phyloP scores from a whole-genome alignment of 768 basidiomycete species.

The Hygrophorus russula region DNA sequence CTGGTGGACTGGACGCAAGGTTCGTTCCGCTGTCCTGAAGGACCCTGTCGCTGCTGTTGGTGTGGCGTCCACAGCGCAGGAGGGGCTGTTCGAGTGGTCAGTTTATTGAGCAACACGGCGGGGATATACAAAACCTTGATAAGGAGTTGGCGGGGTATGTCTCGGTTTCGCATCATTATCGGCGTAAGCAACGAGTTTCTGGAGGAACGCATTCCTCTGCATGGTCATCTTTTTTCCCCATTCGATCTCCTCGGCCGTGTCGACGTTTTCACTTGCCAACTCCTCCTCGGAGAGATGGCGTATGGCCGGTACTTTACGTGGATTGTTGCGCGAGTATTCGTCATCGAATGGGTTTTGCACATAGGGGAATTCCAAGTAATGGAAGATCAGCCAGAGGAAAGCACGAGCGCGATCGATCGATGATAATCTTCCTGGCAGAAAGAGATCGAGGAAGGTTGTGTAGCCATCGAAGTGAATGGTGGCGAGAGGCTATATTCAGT shows the following conservation, averaged over 20 bases:
- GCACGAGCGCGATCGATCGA: constrained; percentile 65
- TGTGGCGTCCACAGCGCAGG: constrained; percentile 18
- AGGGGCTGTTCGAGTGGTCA: constrained; percentile 16
- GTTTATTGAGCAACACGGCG: not conserved
- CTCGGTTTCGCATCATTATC: constrained; percentile 42
- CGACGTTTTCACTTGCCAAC: constrained; percentile 58
- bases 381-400: constrained; percentile 77
- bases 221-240: constrained; percentile 71
- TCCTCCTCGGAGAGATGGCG: constrained; percentile 45
- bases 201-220: constrained; percentile 59
- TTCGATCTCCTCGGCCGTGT: constrained; percentile 64
- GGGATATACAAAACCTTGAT: constrained; percentile 25
- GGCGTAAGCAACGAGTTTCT: constrained; percentile 48
- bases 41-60: constrained; percentile 21
- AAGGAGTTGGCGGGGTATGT: constrained; percentile 29
- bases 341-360: constrained; percentile 25
- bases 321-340: constrained; percentile 27
- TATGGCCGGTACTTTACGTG: constrained; percentile 55
- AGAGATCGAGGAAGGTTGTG: constrained; percentile 72
- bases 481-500: constrained; percentile 38
- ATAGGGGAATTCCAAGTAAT: constrained; percentile 49
- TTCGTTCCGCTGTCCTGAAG: constrained; percentile 32
- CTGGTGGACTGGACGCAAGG: constrained; percentile 10
- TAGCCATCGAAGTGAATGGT: constrained; percentile 67
- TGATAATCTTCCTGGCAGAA: constrained; percentile 60